Evolutionary conservation across 768 basidiomycete species (phyloP).

Genomic region (Lenzites betulinus): DNA sequence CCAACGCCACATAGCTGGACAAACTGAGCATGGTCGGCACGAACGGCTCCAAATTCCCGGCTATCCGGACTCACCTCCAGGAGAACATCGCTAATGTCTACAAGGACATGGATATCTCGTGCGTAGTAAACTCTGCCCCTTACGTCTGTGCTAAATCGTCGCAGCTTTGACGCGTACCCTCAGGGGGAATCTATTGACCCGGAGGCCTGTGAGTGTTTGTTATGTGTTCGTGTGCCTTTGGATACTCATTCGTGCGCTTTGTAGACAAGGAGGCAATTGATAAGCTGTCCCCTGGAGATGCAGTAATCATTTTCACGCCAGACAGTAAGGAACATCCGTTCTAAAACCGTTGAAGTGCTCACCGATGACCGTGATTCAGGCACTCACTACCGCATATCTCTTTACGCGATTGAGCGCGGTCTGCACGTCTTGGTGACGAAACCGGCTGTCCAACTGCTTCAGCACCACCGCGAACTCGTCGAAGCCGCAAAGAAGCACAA

Average conservation of each 20-base stretch:
- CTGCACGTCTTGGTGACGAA: slow-evolving; percentile 93
- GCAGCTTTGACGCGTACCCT: slow-evolving; percentile 80
- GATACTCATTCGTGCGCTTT: background rate
- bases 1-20: slow-evolving; percentile 48
- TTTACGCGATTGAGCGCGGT: slow-evolving; percentile 83
- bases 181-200: slow-evolving; percentile 67
- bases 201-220: slow-evolving; percentile 70
- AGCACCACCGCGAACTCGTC: slow-evolving; percentile 80
- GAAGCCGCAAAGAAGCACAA: slow-evolving; percentile 75
- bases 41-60: slow-evolving; percentile 85
- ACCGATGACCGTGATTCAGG: slow-evolving; percentile 37
- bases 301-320: slow-evolving; percentile 92
- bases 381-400: slow-evolving; percentile 84
- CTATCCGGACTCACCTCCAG: slow-evolving; percentile 76
- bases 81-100: slow-evolving; percentile 84
- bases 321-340: too few relatives aligned
- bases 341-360: too few relatives aligned
- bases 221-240: background rate
- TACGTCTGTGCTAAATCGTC: background rate
- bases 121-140: slow-evolving; percentile 30
- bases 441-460: slow-evolving; percentile 84
- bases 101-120: slow-evolving; percentile 86
- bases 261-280: slow-evolving; percentile 82
- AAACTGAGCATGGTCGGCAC: slow-evolving; percentile 87
- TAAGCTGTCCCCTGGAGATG: slow-evolving; percentile 75